Conservation (phyloP, 192 early-diverging fungal genomes). For the Mortierella claussenii region DNA sequence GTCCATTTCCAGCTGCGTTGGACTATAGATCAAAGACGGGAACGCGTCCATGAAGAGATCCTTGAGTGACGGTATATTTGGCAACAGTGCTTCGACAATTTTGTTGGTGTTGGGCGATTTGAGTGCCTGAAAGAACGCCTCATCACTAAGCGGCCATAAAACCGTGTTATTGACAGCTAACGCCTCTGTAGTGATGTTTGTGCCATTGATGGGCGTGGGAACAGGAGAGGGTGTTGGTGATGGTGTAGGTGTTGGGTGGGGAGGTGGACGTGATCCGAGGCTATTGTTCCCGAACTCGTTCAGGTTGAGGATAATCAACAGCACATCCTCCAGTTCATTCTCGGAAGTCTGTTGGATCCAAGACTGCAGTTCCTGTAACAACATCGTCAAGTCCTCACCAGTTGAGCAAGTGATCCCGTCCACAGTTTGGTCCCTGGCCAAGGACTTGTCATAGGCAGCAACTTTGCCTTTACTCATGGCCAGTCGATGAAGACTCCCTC, state of each 20-base stretch:
- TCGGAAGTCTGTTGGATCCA: constrained; percentile 25
- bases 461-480: constrained; percentile 21
- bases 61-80: constrained; percentile 26
- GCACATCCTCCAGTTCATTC: constrained; percentile 21
- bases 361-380: constrained; percentile 10
- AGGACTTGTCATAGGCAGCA: constrained; percentile 18
- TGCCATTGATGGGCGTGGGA: neutral
- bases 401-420: constrained; percentile 49
- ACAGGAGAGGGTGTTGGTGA: neutral
- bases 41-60: constrained; percentile 36
- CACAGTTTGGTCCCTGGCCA: constrained; percentile 15
- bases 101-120: constrained; percentile 41
- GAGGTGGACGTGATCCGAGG: constrained; percentile 9
- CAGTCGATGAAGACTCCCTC: constrained; percentile 3
- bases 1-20: constrained; percentile 13
- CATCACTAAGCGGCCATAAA: constrained; percentile 10
- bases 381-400: constrained; percentile 33
- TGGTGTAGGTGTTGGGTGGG: neutral
- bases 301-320: constrained; percentile 34
- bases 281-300: constrained; percentile 35
- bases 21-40: constrained; percentile 24
- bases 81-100: constrained; percentile 24
- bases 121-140: constrained; percentile 15
- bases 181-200: neutral
- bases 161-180: neutral